These are phyloP conservation scores for Pharus latifolius DNA, from an alignment of 176 grass and related monocot genomes.

Conservation along the genomic window DNA sequence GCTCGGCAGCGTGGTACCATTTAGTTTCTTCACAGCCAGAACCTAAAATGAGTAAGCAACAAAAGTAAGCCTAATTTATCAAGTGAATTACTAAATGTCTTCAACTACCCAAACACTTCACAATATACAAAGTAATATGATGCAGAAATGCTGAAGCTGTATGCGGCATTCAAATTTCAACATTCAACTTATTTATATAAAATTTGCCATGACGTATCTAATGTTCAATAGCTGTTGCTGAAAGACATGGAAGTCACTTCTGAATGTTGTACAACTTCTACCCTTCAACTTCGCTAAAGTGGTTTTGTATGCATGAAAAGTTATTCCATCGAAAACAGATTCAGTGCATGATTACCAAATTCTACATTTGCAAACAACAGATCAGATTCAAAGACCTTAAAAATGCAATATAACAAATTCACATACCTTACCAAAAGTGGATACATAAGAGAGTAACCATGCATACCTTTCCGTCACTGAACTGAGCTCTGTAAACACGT, in stretches of 20 bases:
- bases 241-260: neutral
- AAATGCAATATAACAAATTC: neutral
- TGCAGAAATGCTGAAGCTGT: neutral
- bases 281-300: neutral
- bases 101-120: neutral
- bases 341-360: neutral
- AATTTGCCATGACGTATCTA: neutral
- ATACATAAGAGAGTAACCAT: neutral
- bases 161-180: neutral
- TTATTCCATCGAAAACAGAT: neutral
- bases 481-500: conserved; percentile 73
- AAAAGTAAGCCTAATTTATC: neutral
- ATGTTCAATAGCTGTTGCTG: neutral
- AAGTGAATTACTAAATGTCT: neutral
- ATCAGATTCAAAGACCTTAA: neutral
- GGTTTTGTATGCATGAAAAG: neutral
- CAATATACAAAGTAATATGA: neutral
- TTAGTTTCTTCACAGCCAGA: conserved; percentile 89
- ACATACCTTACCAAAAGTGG: neutral
- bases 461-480: conserved; percentile 76
- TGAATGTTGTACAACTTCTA: neutral
- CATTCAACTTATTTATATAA: neutral
- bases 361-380: neutral
- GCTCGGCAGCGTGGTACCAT: conserved; percentile 34
- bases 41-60: conserved; percentile 24